A percentile compares a stretch with the other conserved stretches of the same genome.
These are phyloP conservation scores for Rhizophagus sp. DNA, from an alignment of 192 early-diverging fungal species.

Conservation along the genomic window DNA sequence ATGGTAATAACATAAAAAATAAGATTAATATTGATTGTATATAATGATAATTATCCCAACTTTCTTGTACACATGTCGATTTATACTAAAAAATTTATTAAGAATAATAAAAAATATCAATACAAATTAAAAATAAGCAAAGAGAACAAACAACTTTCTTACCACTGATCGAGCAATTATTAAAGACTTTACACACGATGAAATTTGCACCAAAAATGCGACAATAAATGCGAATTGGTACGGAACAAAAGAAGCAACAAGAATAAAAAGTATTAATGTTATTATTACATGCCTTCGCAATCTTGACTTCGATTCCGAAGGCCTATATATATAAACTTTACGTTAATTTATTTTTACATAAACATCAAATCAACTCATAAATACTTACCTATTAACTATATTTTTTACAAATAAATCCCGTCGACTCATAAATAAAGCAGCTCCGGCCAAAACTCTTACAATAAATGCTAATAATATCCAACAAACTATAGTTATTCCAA, in stretches of 20 bases:
- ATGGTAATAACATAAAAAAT: constrained; percentile 70
- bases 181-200: constrained; percentile 49
- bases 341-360: background rate
- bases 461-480: constrained; percentile 39
- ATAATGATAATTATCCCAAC: constrained; percentile 60
- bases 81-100: constrained; percentile 9
- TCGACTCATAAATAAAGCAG: constrained; percentile 32
- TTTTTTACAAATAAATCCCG: constrained; percentile 20
- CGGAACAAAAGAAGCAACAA: constrained; percentile 65
- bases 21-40: constrained; percentile 68
- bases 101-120: background rate
- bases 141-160: constrained; percentile 24
- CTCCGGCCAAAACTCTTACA: constrained; percentile 25
- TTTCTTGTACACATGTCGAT: constrained; percentile 34
- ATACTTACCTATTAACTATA: constrained; percentile 33
- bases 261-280: constrained; percentile 44
- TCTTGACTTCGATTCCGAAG: constrained; percentile 37
- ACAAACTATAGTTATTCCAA: constrained; percentile 44
- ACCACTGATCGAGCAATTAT: constrained; percentile 33
- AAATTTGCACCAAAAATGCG: constrained; percentile 59
- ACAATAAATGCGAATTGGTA: constrained; percentile 79
- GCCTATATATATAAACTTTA: background rate
- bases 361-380: background rate
- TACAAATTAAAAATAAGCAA: background rate
- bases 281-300: constrained; percentile 49